Base-by-base conservation (phyloP, 2,329 filamentous ascomycete species). In the Phialemoniopsis sp. region DNA sequence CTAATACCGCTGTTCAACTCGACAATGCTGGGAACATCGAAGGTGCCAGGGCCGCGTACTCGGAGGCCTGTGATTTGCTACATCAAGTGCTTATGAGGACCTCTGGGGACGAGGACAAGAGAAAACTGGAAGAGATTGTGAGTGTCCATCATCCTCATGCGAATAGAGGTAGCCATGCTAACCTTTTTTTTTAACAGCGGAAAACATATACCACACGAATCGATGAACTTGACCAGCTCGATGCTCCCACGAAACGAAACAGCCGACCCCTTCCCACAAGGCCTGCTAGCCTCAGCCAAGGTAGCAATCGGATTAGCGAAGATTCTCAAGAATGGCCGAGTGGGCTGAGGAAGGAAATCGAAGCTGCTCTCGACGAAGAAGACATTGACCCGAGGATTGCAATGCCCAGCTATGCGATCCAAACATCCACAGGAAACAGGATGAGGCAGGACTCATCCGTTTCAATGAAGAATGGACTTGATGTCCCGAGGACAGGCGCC, bases 21-120 rank as follows among this genome's bases (percentile, higher is more conserved):
- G 93, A 98, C 64, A 97, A 96, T 75, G 89, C 89, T 13, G 87
- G 93, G 54, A 95, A 97, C 56, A 91, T 93, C 46, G 87, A 91
- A 58, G 89, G 88, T 31, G 93, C 93, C 14, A 83, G 94, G 57
- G 80, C 89, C 53, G 89, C 91, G 13, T 98, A 98, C 58, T 73
- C 78, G 10, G 93, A 98, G 63, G 93, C 94, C 4, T 98, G 93
- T 57, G 78, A 83, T 40, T 71, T 98, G 43, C 68, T 98, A 39
- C 85, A 91, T 50, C 83, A 94, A 54, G 93, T 98, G 5, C 85
- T 98, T 67, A 69, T 83, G 41, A 81, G 87, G 52, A 96, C 89
- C 42, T 82, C 82, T 10, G 88, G 84, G 7, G 83, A 90, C 28
- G 89, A 95, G 38, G 93, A 98, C 55, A 82, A 84, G 60, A 84